Evolutionary conservation across 2,329 filamentous ascomycete species (phyloP), one percentile per base, ranked within the genome.

Genomic region (Ophiobolus disseminans): DNA sequence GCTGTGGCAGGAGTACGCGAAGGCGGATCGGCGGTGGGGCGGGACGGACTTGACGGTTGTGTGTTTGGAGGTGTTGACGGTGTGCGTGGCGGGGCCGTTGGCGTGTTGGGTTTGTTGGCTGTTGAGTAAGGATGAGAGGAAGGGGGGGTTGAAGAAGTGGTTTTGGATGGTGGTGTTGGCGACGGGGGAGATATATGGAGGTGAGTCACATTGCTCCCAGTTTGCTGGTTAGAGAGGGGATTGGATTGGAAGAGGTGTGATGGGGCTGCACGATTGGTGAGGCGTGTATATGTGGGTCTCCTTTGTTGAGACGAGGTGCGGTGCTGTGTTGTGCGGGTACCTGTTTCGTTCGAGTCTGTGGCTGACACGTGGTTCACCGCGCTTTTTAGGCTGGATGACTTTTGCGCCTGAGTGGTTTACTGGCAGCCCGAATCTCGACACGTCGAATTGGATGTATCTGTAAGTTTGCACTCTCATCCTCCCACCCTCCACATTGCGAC

Each of bases 1-100:
- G 39, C 68, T 87, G 50, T 87, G 84, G 85, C 82, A 84, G 69
- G 85, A 86, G 69, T 87, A 87, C 67, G 83, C 82, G 4, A 85
- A 85, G 67, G 84, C 85, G 16, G 84, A 87, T 65, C 75, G 73
- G 53, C 74, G 84, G 53, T 87, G 84, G 84, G 81, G 79, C 8
- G 80, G 77, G 5, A 79, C 79, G 8, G 84, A 87, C 63, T 51
- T 84, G 48, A 82, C 77, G 1, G 79, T 86, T 26, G 78, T 87
- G 38, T 80, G 77, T 34, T 63, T 87, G 48, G 84, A 87, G 68
- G 53, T 87, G 11, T 67, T 87, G 66, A 87, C 84, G 0, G 84
- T 87, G 1, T 76, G 82, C 25, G 68, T 85, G 11, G 83, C 78
- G 2, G 84, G 81, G 0, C 84, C 84, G 14, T 71, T 84, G 34